Evolutionary conservation across 2,329 filamentous ascomycete genomes (phyloP).

Genomic region (Pseudocercospora musae): DNA sequence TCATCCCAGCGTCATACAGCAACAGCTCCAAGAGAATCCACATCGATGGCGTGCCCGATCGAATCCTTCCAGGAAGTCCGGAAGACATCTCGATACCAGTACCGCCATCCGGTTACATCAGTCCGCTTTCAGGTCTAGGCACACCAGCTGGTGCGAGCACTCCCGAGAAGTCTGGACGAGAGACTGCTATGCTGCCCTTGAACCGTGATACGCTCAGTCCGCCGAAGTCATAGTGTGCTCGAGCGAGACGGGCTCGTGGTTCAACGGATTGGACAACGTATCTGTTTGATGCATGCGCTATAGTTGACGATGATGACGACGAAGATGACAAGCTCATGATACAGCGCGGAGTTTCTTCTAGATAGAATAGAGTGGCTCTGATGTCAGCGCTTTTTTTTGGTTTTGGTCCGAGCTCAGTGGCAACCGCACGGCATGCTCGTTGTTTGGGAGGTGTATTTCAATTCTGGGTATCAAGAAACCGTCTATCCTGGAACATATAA

Average conservation of each 20-base stretch:
- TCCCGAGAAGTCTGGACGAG: constrained; percentile 13
- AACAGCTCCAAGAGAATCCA: constrained; percentile 90
- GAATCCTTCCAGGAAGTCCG: constrained; percentile 71
- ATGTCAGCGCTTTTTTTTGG: neutral
- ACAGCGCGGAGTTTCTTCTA: neutral
- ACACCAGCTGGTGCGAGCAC: constrained; percentile 14
- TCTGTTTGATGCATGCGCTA: neutral
- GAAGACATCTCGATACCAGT: constrained; percentile 79
- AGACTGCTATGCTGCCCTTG: constrained; percentile 9
- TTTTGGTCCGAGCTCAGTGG: neutral
- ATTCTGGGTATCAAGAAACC: neutral
- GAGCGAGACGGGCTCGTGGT: neutral
- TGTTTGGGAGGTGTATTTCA: neutral
- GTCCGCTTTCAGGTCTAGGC: constrained; percentile 39
- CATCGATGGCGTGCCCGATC: constrained; percentile 65
- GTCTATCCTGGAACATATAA: neutral
- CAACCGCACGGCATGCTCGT: neutral
- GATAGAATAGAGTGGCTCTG: neutral
- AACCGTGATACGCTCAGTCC: neutral
- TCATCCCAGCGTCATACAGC: constrained; percentile 95
- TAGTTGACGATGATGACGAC: neutral
- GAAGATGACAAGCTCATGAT: neutral
- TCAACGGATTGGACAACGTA: neutral
- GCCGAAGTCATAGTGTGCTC: constrained; percentile 1
- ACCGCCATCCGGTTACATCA: constrained; percentile 46